These are phyloP conservation scores for Sclerotinia trifoliorum DNA, from an alignment of 2,329 filamentous ascomycete species.

Conservation along the genomic window DNA sequence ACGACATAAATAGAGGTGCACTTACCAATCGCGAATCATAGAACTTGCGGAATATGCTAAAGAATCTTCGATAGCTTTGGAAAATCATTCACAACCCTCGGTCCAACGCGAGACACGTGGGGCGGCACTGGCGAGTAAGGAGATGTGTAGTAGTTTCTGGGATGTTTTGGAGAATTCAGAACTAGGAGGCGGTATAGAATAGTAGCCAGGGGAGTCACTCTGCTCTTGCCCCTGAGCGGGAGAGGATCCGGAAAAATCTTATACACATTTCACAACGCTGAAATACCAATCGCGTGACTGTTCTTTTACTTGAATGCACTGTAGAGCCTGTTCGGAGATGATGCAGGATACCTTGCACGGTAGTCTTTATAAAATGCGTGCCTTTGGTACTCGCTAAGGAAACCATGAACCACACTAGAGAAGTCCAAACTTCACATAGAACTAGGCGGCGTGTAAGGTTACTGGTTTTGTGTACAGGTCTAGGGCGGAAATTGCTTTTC, in stretches of 20 bases:
- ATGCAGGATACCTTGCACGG: constrained; percentile 15
- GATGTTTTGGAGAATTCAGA: constrained; percentile 1
- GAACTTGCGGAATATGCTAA: background rate
- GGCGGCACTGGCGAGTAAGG: constrained; percentile 15
- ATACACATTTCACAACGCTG: background rate
- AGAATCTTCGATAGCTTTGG: constrained; percentile 6
- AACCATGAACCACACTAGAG: background rate
- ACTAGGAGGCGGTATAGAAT: constrained; percentile 14
- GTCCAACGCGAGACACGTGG: constrained; percentile 20
- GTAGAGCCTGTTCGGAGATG: constrained; percentile 1
- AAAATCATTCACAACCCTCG: constrained; percentile 8
- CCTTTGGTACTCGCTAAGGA: background rate
- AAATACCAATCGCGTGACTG: constrained; percentile 7
- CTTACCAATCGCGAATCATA: background rate
- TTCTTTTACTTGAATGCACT: constrained; percentile 1
- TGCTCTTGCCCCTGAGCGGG: constrained; percentile 24
- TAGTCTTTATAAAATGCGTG: background rate
- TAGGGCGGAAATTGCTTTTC: background rate
- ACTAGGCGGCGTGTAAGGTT: background rate
- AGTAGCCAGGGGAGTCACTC: constrained; percentile 10
- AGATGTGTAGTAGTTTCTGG: background rate
- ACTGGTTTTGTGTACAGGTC: background rate
- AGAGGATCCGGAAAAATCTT: constrained; percentile 24
- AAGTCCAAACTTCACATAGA: background rate
- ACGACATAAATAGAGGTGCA: background rate